Evolutionary conservation across 2,329 filamentous ascomycete species (phyloP).

Genomic region (Ophiocordyceps camponoti-saundersi): DNA sequence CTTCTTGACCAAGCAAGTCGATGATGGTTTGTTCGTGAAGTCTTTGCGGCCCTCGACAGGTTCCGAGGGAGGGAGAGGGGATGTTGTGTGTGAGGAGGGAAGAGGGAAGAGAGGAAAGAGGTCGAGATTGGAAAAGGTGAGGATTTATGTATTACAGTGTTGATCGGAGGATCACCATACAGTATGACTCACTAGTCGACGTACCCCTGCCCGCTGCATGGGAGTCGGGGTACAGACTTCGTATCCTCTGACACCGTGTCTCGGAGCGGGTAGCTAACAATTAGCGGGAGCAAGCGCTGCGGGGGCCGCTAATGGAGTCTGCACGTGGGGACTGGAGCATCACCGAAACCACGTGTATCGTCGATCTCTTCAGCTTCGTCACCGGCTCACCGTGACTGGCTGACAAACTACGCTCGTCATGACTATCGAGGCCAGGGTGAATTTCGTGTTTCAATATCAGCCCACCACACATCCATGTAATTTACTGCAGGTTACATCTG

Average conservation of each 20-base stretch:
- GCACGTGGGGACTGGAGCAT: background rate
- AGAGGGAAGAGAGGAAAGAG: constrained; percentile 6
- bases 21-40: constrained; percentile 5
- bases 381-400: too few species aligned
- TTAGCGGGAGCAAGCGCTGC: background rate
- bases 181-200: background rate
- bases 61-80: constrained; percentile 30
- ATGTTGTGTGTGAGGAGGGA: constrained; percentile 15
- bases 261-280: background rate
- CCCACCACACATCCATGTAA: too few species aligned
- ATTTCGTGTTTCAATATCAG: too few species aligned
- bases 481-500: too few species aligned
- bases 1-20: constrained; percentile 21
- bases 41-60: constrained; percentile 36
- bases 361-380: too few species aligned
- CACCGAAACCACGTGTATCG: too few species aligned
- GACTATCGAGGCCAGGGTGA: too few species aligned
- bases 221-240: background rate
- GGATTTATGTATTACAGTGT: background rate
- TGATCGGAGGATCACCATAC: background rate
- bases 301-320: background rate
- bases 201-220: background rate
- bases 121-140: constrained; percentile 1
- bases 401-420: too few species aligned
- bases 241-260: background rate